phyloP scores from a whole-genome alignment of 2,329 filamentous ascomycete species.

The Trichoderma atroviride region DNA sequence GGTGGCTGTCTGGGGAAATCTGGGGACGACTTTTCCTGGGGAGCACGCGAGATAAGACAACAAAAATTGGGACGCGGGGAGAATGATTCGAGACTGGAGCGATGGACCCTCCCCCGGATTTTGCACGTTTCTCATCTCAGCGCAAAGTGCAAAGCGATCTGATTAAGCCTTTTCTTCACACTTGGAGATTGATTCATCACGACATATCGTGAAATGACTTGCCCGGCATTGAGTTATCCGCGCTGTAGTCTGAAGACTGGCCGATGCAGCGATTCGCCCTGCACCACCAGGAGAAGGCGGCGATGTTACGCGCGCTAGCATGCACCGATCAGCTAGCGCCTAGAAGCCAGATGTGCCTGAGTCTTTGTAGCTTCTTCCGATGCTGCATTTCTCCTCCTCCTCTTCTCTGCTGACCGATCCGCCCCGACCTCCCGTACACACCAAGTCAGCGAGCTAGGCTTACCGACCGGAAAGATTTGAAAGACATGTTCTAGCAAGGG shows the following conservation, averaged over 20 bases:
- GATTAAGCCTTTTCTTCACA: not conserved
- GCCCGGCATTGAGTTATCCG: not conserved
- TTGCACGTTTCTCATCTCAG: not conserved
- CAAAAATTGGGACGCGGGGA: slow-evolving; percentile 6
- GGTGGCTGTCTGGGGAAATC: slow-evolving; percentile 14
- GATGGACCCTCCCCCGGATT: slow-evolving; percentile 20
- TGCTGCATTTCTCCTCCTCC: not conserved
- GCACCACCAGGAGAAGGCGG: slow-evolving; percentile 4
- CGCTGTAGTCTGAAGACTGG: not conserved
- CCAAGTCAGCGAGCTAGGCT: not conserved
- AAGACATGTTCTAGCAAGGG: slow-evolving; percentile 1
- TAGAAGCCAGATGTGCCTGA: slow-evolving; percentile 2
- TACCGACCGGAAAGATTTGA: not conserved
- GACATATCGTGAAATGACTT: not conserved
- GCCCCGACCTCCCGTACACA: not conserved
- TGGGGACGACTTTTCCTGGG: slow-evolving; percentile 3
- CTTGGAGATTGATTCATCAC: not conserved
- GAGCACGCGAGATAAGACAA: slow-evolving; percentile 9
- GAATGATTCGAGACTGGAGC: slow-evolving; percentile 11
- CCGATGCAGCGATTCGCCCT: not conserved
- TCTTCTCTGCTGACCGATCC: not conserved
- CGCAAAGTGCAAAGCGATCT: not conserved
- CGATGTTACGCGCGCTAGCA: not conserved
- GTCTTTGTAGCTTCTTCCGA: slow-evolving; percentile 1
- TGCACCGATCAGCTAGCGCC: slow-evolving; percentile 18